These are phyloP conservation scores for Venturia aucupariae DNA, from an alignment of 2,329 filamentous ascomycete genomes.

Conservation along the genomic window DNA sequence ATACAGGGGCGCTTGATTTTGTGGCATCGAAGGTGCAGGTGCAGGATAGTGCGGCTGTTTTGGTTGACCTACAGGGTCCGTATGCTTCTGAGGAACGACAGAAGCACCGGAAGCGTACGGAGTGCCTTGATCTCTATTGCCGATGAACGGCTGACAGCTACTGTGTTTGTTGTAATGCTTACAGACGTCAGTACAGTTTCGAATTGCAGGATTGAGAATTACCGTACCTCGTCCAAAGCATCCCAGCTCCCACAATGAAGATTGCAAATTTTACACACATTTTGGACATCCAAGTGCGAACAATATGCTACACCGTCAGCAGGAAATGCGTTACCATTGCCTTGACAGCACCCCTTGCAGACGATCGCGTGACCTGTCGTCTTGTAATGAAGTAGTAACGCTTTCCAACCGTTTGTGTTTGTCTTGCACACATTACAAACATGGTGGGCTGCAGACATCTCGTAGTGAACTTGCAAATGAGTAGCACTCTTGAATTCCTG, in stretches of 20 bases:
- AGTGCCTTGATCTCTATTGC: not conserved
- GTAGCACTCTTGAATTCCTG: not conserved
- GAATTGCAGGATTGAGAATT: not conserved
- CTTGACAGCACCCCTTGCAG: not conserved
- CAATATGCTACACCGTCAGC: not conserved
- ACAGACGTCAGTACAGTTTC: not conserved
- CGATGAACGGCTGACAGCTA: not conserved
- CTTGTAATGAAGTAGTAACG: not conserved
- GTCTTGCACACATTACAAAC: not conserved
- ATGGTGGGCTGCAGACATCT: not conserved
- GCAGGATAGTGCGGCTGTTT: not conserved
- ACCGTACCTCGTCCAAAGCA: not conserved
- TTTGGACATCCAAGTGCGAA: not conserved
- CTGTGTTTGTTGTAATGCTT: not conserved
- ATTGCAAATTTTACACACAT: not conserved
- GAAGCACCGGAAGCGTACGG: not conserved
- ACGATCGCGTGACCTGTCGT: not conserved
- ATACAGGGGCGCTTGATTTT: not conserved
- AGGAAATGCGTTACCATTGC: not conserved
- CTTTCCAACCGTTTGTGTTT: not conserved
- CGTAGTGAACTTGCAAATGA: not conserved
- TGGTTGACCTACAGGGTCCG: not conserved
- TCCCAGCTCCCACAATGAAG: not conserved
- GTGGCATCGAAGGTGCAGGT: not conserved
- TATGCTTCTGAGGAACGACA: not conserved